These are phyloP conservation scores for Pseudopyricularia javanii DNA, from an alignment of 2,329 filamentous ascomycete species.

Conservation along the genomic window DNA sequence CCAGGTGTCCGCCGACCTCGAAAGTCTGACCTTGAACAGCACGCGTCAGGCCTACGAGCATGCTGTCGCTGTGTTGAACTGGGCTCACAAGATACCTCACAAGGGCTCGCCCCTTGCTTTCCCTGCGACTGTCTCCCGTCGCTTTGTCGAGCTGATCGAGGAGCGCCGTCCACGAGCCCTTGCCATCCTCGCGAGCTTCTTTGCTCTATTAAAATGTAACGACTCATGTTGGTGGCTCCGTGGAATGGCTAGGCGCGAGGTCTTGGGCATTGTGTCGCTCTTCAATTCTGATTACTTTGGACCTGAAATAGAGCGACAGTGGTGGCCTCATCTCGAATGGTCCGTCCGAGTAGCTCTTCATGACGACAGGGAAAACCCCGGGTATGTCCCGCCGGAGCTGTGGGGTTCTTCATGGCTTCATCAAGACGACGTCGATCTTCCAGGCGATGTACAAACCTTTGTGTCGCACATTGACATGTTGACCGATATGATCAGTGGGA, in stretches of 20 bases:
- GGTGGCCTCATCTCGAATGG: constrained; percentile 52
- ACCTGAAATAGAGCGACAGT: constrained; percentile 25
- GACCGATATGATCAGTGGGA: constrained; percentile 21
- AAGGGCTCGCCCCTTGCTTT: constrained; percentile 48
- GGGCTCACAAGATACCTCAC: constrained; percentile 49
- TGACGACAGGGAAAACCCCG: constrained; percentile 33
- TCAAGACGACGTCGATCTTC: constrained; percentile 23
- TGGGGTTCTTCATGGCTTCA: constrained; percentile 41
- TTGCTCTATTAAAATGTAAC: constrained; percentile 50
- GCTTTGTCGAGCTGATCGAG: constrained; percentile 47
- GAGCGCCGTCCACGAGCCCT: constrained; percentile 48
- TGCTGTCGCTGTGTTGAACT: constrained; percentile 53
- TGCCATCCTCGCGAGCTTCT: constrained; percentile 53
- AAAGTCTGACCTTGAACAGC: background rate
- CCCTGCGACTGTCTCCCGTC: constrained; percentile 50
- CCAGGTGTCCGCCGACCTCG: background rate
- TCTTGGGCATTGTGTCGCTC: constrained; percentile 48
- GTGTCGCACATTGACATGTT: constrained; percentile 33
- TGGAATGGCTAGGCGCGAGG: constrained; percentile 52
- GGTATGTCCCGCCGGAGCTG: constrained; percentile 39
- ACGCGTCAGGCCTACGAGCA: constrained; percentile 43
- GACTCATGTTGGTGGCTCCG: constrained; percentile 58
- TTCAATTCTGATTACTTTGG: constrained; percentile 42
- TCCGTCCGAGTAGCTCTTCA: constrained; percentile 46
- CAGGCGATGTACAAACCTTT: constrained; percentile 20